Evolutionary conservation across 768 basidiomycete species (phyloP), one percentile per base, ranked within the genome.

Genomic region (Leccinellum rugosiceps): DNA sequence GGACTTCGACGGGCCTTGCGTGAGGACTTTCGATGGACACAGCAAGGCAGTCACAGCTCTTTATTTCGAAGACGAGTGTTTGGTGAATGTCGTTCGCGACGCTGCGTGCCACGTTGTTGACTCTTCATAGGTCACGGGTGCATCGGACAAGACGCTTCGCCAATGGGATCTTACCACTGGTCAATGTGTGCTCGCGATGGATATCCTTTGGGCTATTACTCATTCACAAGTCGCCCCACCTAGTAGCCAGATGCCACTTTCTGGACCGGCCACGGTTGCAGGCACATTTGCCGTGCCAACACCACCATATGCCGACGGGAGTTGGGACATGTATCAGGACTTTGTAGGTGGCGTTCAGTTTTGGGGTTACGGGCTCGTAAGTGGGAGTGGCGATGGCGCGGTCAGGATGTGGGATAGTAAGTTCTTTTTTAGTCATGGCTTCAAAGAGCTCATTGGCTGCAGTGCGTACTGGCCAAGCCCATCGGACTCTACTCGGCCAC

Each of bases 331-430:
- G 83, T 97, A 96, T 71, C 86, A 94, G 70, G 95, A 99, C 72
- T 98, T 96, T 69, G 94, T 99, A 8, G 97, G 97, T 3, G 93
- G 90, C 4, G 89, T 98, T 44, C 97, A 98, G 70, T 98, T 98
- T 71, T 98, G 97, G 96, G 95, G 94, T 4, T 96, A 97, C 69
- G 97, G 94, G 1, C 81, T 99, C 34, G 94, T 98, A 5, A 97
- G 94, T 63, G 97, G 95, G 2, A 97, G 94, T 65, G 95, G 94
- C 1, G 97, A 99, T 70, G 94, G 96, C 35, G 96, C 90, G 3
- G 95, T 98, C 30, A 77, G 97, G 62, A 98, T 99, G 95, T 99
- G 97, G 97, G 97, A 99, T 69, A 98, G 94, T 96, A 68, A 81
- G 93, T 28, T 19, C 44, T 25, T 49, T 23, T 52, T 15, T 21